Evolutionary conservation across 208 protist genomes (phyloP).

Genomic region (Acanthamoeba sp.): DNA sequence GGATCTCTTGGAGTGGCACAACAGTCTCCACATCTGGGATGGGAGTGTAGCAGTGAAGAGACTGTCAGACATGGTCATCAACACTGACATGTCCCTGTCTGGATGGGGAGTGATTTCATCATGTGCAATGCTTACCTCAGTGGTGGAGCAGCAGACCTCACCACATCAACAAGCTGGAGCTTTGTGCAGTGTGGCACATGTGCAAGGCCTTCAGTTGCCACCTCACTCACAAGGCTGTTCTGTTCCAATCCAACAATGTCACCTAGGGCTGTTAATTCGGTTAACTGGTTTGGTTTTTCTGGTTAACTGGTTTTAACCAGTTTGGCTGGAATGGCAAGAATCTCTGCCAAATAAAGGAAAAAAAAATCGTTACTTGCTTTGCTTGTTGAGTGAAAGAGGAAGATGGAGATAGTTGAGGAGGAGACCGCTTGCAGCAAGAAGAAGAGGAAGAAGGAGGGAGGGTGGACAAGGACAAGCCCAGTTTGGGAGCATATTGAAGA

Average conservation of each 20-base stretch:
- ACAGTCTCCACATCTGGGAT: background rate
- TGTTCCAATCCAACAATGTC: background rate
- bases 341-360: too few species aligned
- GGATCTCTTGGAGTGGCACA: background rate
- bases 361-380: too few species aligned
- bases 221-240: background rate
- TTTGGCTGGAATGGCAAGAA: too few species aligned
- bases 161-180: background rate
- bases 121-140: background rate
- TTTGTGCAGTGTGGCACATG: background rate
- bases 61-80: background rate
- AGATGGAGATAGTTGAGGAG: too few species aligned
- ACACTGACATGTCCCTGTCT: background rate
- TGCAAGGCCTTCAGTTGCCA: background rate
- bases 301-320: too few species aligned
- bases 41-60: background rate
- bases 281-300: too few species aligned
- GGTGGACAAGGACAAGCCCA: too few species aligned
- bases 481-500: too few species aligned
- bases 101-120: background rate
- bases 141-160: background rate
- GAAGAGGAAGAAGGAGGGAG: too few species aligned
- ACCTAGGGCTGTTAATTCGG: too few species aligned
- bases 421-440: too few species aligned
- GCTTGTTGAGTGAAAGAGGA: too few species aligned